Evolutionary conservation across 345 rosid genomes (phyloP).

Genomic region (Combretum micranthum): DNA sequence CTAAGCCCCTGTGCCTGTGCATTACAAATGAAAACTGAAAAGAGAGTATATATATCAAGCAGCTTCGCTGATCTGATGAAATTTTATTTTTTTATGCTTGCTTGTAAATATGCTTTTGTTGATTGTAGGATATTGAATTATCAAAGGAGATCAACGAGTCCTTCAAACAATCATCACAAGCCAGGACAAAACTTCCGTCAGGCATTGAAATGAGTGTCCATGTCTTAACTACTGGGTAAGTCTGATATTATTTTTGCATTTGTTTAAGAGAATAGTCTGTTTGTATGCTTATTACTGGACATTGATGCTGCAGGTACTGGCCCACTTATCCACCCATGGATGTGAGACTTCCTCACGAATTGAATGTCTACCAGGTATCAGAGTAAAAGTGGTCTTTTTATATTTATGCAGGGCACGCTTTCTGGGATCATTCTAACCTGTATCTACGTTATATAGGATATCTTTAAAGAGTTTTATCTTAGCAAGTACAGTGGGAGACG

Average conservation of each 20-base stretch:
- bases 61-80: not conserved
- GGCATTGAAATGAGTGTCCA: slow-evolving; percentile 99
- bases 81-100: not conserved
- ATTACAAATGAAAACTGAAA: too few relatives aligned
- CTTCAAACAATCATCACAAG: slow-evolving; percentile 95
- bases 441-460: slow-evolving; percentile 50
- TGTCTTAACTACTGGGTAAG: slow-evolving; percentile 93
- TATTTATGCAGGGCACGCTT: not conserved
- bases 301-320: slow-evolving; percentile 67
- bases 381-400: slow-evolving; percentile 11
- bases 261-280: too few relatives aligned
- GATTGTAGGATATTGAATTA: slow-evolving; percentile 80
- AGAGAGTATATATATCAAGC: too few relatives aligned
- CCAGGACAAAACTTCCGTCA: slow-evolving; percentile 87
- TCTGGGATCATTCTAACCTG: not conserved
- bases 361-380: slow-evolving; percentile 93
- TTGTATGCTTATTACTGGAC: too few relatives aligned
- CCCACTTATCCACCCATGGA: slow-evolving; percentile 99
- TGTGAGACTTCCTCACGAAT: slow-evolving; percentile 96
- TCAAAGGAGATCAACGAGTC: slow-evolving; percentile 98
- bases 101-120: too few relatives aligned
- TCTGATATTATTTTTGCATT: not conserved
- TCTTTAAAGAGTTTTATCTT: slow-evolving; percentile 91
- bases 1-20: too few relatives aligned
- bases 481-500: slow-evolving; percentile 98